Evolutionary conservation across 1,139 yeast genomes (phyloP), one percentile per base, ranked within the genome.

Genomic region (Scheffersomyces segobiensis): DNA sequence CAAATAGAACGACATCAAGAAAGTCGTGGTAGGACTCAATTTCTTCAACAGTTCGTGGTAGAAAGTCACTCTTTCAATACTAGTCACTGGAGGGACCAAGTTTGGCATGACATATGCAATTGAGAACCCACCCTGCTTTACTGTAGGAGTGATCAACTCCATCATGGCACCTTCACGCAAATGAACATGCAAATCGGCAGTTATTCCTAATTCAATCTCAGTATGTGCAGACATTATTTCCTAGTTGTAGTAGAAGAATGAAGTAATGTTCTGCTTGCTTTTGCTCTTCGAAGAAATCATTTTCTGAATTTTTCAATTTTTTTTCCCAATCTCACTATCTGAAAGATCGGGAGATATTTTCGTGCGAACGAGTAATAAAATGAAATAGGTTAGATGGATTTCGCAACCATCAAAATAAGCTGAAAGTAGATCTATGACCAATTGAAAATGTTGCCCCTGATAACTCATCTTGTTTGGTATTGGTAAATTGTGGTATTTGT

Each of bases 111-210:
- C 87, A 67, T 92, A 95, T 3, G 96, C 97, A 55, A 93, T 87
- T 2, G 97, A 88, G 20, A 91, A 81, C 57, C 99, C 99, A 52
- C 99, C 99, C 62, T 87, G 86, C 65, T 88, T 84, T 19, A 95
- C 90, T 0, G 97, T 89, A 10, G 99, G 99, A 0, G 98, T 85
- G 48, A 93, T 92, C 46, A 91, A 82, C 65, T 91, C 88, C 89
- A 92, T 92, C 97, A 96, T 92, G 18, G 82, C 81, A 1, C 97
- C 98, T 62, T 93, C 97, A 67, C 99, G 89, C 47, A 96, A 84
- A 71, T 95, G 99, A 55, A 95, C 98, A 70, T 95, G 99, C 85
- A 92, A 88, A 71, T 95, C 99, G 22, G 97, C 98, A 14, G 98
- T 91, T 57, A 85, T 76, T 6, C 97, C 98, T 52, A 93, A 79